Conservation (phyloP, 2,329 filamentous ascomycete species). For the Beauveria medogensis region DNA sequence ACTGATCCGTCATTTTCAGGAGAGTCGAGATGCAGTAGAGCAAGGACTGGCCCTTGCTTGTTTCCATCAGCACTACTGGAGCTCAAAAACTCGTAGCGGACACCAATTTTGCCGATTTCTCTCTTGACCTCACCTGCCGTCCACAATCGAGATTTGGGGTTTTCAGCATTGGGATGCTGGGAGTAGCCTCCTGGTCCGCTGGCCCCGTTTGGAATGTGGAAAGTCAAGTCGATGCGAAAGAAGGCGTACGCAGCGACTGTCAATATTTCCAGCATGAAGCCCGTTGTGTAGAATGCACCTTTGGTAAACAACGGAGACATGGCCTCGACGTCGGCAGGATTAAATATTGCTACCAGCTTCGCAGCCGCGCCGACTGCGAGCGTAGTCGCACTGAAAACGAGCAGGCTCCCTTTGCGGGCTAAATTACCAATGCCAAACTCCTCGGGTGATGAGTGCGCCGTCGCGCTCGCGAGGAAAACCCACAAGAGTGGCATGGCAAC, state of each 20-base stretch:
- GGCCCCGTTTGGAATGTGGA: conserved; percentile 23
- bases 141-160: not conserved
- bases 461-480: conserved; percentile 18
- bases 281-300: conserved; percentile 27
- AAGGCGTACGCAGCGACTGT: conserved; percentile 20
- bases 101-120: not conserved
- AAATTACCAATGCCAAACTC: conserved; percentile 25
- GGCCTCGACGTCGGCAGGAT: conserved; percentile 12
- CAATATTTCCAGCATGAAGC: conserved; percentile 25
- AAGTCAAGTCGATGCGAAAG: conserved; percentile 22
- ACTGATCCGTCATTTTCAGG: not conserved
- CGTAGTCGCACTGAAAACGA: conserved; percentile 16
- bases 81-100: not conserved
- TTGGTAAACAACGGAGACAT: conserved; percentile 22
- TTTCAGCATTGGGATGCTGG: not conserved
- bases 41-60: not conserved
- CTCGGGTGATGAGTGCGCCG: conserved; percentile 22
- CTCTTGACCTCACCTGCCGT: not conserved
- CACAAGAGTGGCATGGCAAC: conserved; percentile 16
- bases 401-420: conserved; percentile 21
- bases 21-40: not conserved
- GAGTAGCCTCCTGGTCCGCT: not conserved
- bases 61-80: not conserved
- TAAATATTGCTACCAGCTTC: conserved; percentile 8
- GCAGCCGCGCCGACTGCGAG: conserved; percentile 17